Conservation (phyloP, 2,329 filamentous ascomycete genomes). For the Fusarium virguliforme region DNA sequence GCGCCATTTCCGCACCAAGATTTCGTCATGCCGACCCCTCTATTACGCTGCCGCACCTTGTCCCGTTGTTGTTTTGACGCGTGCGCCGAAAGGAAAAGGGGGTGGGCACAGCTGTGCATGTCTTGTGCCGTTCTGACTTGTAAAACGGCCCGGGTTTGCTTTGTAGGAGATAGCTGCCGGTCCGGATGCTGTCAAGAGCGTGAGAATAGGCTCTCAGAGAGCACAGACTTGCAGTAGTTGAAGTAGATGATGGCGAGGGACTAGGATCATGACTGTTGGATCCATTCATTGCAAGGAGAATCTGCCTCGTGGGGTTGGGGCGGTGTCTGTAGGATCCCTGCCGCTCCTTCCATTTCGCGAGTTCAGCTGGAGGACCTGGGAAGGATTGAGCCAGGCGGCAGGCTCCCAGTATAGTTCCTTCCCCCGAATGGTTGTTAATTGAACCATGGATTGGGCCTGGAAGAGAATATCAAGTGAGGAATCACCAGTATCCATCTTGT, state of each 20-base stretch:
- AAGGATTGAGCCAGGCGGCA: neutral
- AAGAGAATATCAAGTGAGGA: neutral
- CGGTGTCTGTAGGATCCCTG: conserved; percentile 1
- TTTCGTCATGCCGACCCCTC: conserved; percentile 47
- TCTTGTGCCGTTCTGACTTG: neutral
- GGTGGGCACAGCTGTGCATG: conserved; percentile 21
- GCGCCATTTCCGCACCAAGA: conserved; percentile 34
- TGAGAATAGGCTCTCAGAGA: neutral
- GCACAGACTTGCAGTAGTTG: conserved; percentile 8
- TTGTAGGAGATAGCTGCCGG: neutral
- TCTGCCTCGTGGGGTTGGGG: conserved; percentile 22
- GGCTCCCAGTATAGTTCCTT: neutral
- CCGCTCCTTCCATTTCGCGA: conserved; percentile 11
- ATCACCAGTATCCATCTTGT: neutral
- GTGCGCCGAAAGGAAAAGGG: conserved; percentile 23
- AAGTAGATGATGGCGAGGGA: neutral
- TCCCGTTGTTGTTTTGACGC: conserved; percentile 17
- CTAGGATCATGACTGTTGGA: neutral
- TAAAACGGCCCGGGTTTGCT: neutral
- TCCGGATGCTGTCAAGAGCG: neutral
- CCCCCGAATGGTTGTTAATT: conserved; percentile 1
- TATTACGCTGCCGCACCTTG: conserved; percentile 35
- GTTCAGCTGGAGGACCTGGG: conserved; percentile 3
- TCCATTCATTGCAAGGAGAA: conserved; percentile 9
- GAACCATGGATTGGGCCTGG: neutral